Percentiles rank a stretch among this genome's conserved stretches.
Evolutionary conservation across 2,329 filamentous ascomycete species (phyloP).

Genomic region (Pyrenochaeta sp.): DNA sequence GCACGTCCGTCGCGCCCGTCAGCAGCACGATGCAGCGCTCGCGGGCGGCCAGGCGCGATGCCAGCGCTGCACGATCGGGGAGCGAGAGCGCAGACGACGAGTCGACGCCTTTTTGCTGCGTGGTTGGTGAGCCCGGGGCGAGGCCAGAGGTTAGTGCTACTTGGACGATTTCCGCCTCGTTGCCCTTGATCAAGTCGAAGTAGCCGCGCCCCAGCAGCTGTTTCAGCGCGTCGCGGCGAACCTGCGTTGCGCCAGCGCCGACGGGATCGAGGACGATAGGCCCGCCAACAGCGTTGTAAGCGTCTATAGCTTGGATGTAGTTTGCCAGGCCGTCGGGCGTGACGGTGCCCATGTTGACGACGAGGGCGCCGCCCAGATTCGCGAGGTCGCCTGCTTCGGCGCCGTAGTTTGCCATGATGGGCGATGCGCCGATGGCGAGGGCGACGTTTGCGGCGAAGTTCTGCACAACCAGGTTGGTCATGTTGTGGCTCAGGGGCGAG

Average conservation of each 20-base stretch:
- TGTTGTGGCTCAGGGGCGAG: conserved; percentile 87
- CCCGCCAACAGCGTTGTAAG: conserved; percentile 79
- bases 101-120: conserved; percentile 84
- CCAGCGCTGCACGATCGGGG: conserved; percentile 64
- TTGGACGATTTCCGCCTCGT: conserved; percentile 84
- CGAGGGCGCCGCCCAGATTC: conserved; percentile 75
- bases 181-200: conserved; percentile 91
- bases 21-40: conserved; percentile 79
- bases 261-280: conserved; percentile 90
- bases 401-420: conserved; percentile 92
- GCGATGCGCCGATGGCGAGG: conserved; percentile 81
- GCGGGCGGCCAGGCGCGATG: conserved; percentile 69
- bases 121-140: conserved; percentile 43
- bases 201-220: conserved; percentile 76
- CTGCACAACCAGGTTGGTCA: conserved; percentile 96
- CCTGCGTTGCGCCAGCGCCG: conserved; percentile 81
- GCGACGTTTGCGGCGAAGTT: conserved; percentile 94
- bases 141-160: conserved; percentile 64
- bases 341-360: conserved; percentile 95
- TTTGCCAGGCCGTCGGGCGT: conserved; percentile 76
- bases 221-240: conserved; percentile 75
- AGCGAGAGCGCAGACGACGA: conserved; percentile 66
- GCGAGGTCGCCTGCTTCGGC: conserved; percentile 84
- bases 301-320: conserved; percentile 75
- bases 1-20: conserved; percentile 79